Conservation (phyloP, 495 filamentous ascomycete genomes). For the Pseudoneurospora amorphoporcata region DNA sequence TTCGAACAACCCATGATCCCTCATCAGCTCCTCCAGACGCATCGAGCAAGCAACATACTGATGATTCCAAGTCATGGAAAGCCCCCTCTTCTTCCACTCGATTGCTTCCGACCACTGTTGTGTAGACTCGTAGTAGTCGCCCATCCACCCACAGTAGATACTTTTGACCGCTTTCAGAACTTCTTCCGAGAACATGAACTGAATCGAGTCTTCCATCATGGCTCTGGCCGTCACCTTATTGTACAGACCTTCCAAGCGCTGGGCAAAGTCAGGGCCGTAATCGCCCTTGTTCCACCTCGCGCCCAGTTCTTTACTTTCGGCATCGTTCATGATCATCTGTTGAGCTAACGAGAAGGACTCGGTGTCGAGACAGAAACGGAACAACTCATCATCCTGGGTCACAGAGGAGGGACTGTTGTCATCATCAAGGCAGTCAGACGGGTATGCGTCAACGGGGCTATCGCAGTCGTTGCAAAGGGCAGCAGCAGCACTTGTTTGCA, state of each 20-base stretch:
- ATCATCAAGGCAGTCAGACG: not conserved
- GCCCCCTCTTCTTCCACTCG: constrained; percentile 10
- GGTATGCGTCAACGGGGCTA: not conserved
- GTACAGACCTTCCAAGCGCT: constrained; percentile 2
- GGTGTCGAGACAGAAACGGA: constrained; percentile 11
- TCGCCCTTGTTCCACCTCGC: constrained; percentile 11
- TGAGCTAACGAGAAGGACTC: constrained; percentile 21
- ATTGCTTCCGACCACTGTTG: constrained; percentile 15
- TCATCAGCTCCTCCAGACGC: constrained; percentile 19
- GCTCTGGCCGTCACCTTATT: not conserved
- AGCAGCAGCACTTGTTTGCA: not conserved
- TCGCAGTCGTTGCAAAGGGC: not conserved
- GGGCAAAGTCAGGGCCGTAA: constrained; percentile 12
- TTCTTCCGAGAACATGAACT: not conserved
- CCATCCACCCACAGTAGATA: constrained; percentile 17
- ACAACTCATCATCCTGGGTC: not conserved
- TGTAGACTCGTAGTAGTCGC: constrained; percentile 18
- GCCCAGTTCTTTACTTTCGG: constrained; percentile 10
- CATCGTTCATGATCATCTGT: constrained; percentile 15
- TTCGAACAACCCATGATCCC: constrained; percentile 6
- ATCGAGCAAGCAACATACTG: constrained; percentile 22
- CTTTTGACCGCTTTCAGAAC: constrained; percentile 15
- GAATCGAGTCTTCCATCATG: not conserved
- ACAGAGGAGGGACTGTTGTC: not conserved
- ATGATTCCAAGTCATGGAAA: constrained; percentile 14